Percentiles rank a stretch among this genome's conserved stretches.
phyloP scores from a whole-genome alignment of 2,329 filamentous ascomycete species.

The Ceratocystis lukuohia region DNA sequence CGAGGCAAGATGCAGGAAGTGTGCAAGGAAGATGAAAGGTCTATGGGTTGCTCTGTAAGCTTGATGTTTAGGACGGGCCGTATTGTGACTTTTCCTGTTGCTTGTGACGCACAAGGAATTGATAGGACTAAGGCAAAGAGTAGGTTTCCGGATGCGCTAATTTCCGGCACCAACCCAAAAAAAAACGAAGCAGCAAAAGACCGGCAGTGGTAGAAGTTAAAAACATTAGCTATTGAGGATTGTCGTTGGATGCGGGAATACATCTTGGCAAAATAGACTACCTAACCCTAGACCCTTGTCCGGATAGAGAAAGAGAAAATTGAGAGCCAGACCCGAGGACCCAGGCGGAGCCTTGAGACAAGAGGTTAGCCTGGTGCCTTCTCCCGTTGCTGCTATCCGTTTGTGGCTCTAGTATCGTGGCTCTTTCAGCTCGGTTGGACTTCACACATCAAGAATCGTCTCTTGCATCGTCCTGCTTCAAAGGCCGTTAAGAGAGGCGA shows the following conservation, averaged over 20 bases:
- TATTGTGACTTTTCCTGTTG: background rate
- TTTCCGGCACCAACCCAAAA: too few species aligned
- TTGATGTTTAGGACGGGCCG: background rate
- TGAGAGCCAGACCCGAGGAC: background rate
- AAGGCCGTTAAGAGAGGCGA: background rate
- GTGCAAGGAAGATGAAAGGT: background rate
- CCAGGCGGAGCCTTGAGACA: too few species aligned
- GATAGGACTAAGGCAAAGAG: background rate
- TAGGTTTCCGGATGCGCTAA: too few species aligned
- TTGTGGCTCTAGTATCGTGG: background rate
- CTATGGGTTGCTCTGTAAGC: background rate
- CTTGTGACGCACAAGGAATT: background rate
- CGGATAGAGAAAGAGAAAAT: background rate
- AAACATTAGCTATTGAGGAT: too few species aligned
- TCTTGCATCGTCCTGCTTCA: background rate
- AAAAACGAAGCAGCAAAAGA: too few species aligned
- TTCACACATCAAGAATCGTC: background rate
- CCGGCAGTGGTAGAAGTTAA: too few species aligned
- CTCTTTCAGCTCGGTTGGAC: conserved; percentile 2
- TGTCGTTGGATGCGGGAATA: too few species aligned
- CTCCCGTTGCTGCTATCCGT: background rate
- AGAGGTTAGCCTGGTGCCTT: too few species aligned
- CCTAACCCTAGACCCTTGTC: background rate
- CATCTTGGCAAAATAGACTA: too few species aligned
- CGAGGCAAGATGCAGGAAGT: background rate